Conservation (phyloP, 139 green algal genomes). For the Penium margaritaceum region DNA sequence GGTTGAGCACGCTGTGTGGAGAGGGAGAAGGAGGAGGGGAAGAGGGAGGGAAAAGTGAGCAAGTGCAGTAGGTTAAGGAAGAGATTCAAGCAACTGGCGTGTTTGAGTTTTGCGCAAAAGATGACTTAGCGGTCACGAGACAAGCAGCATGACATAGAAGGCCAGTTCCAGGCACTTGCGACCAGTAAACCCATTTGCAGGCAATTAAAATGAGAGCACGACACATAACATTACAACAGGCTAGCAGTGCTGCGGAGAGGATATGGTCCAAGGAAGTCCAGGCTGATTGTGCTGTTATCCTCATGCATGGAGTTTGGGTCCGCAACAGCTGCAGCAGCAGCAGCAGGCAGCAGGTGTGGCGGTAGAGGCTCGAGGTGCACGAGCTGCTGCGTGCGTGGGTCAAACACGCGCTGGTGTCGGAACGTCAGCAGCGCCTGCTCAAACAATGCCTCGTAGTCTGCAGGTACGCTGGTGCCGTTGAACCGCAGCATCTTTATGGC, state of each 20-base stretch:
- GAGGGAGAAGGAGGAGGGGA: background rate
- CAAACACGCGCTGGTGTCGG: constrained; percentile 80
- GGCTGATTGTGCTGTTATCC: too few species aligned
- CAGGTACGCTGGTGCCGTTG: constrained; percentile 63
- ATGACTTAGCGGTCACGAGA: too few species aligned
- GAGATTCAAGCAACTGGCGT: background rate
- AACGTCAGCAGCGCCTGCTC: constrained; percentile 85
- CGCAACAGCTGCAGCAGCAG: too few species aligned
- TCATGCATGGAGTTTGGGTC: too few species aligned
- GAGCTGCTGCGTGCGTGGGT: constrained; percentile 40
- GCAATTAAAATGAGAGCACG: too few species aligned
- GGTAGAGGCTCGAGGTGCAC: constrained; percentile 65
- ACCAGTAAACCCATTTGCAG: too few species aligned
- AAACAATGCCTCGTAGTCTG: constrained; percentile 72
- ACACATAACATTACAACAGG: too few species aligned
- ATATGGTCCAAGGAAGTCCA: constrained; percentile 70
- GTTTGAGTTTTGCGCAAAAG: background rate
- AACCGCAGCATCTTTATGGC: constrained; percentile 68
- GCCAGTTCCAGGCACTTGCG: too few species aligned
- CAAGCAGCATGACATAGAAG: too few species aligned
- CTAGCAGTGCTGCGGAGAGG: constrained; percentile 3
- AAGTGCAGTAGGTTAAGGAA: background rate
- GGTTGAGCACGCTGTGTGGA: too few species aligned
- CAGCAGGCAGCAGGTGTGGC: constrained; percentile 35
- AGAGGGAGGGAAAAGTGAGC: background rate